Percentiles rank a stretch among this genome's conserved stretches.
Evolutionary conservation across 805 yeast genomes (phyloP).

Genomic region (Lachancea quebecensis): DNA sequence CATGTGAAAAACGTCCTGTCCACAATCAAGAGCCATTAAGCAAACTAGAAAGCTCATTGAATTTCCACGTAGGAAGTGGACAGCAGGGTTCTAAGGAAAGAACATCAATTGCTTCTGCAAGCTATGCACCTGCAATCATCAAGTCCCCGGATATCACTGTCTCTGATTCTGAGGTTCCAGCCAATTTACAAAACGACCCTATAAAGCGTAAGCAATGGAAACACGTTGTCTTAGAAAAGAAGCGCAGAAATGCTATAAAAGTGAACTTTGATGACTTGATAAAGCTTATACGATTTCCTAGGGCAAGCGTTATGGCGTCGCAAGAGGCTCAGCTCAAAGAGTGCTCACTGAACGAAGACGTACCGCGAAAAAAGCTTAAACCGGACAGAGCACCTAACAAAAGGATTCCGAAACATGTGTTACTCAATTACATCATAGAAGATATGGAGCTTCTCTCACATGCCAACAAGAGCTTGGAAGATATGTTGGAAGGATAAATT

Average conservation of each 20-base stretch:
- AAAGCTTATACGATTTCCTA: constrained; percentile 19
- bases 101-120: background rate
- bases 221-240: constrained; percentile 29
- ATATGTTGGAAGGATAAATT: background rate
- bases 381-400: constrained; percentile 12
- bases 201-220: constrained; percentile 27
- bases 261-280: constrained; percentile 24
- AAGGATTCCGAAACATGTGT: constrained; percentile 29
- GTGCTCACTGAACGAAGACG: background rate
- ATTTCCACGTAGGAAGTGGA: too few species aligned
- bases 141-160: constrained; percentile 24
- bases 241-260: constrained; percentile 27
- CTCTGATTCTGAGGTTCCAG: constrained; percentile 20
- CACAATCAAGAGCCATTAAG: too few species aligned
- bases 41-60: too few species aligned
- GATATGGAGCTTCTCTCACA: constrained; percentile 24
- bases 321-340: background rate
- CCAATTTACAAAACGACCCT: constrained; percentile 15
- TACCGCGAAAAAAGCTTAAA: constrained; percentile 2
- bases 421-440: constrained; percentile 25
- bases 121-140: constrained; percentile 4
- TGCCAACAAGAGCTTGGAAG: constrained; percentile 26
- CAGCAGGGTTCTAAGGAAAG: background rate
- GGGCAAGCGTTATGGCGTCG: constrained; percentile 4
- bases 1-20: background rate